Evolutionary conservation across 148 eudicot genomes (phyloP), one percentile per base, ranked within the genome.

Genomic region (Gaultheria prostrata): DNA sequence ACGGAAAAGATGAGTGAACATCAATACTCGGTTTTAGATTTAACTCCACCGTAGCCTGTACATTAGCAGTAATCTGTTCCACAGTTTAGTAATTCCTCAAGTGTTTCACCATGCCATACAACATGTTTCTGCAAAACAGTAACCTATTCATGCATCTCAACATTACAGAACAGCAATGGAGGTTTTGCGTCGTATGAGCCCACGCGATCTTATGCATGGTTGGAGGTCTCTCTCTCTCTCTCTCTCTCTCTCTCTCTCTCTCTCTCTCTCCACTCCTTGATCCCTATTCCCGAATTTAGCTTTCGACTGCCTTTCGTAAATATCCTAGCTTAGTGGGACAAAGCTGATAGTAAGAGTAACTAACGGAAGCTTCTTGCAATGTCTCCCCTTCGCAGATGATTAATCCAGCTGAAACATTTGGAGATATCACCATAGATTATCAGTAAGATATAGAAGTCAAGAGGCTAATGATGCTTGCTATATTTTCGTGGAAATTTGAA

Each of bases 121-220:
- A 15, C 75, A 70, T 12, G 56, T 51, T 51, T 51, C 56, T 51
- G 56, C 56, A 12, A 51, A 12, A 51, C 56, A 51, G 12, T 51
- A 14, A 51, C 56, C 56, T 13, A 51, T 51, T 51, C 56, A 51
- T 51, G 18, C 56, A 51, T 51, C 30, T 51, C 49, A 0, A 78
- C 21, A 63, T 59, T 76, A 17, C 92, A 90, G 92, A 90, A 90
- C 59, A 81, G 33, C 26, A 83, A 80, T 85, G 92, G 92, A 28
- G 92, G 92, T 1, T 88, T 86, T 71, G 86, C 90, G 30, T 85
- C 92, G 14, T 90, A 90, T 80, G 92, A 90, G 77, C 92, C 83
- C 72, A 88, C 87, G 26, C 87, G 92, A 79, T 90, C 92, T 15
- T 90, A 86, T 81, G 50, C 84, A 8, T 90, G 92, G 92, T 53